phyloP scores from a whole-genome alignment of 2,329 filamentous ascomycete genomes.

The Sclerotinia minor region DNA sequence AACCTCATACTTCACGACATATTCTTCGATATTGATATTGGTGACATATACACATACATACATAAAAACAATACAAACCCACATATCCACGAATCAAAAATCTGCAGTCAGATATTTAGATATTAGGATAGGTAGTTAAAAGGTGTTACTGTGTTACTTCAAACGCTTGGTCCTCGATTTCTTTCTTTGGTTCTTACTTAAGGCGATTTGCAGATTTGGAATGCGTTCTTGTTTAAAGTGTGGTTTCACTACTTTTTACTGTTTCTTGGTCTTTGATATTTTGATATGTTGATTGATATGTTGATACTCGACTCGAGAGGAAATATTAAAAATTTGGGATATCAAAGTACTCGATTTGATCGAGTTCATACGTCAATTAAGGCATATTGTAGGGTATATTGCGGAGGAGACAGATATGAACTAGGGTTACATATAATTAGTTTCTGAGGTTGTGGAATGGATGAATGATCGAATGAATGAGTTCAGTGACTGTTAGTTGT shows the following conservation, averaged over 20 bases:
- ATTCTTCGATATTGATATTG: slow-evolving; percentile 17
- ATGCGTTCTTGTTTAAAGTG: neutral
- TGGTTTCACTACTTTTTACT: slow-evolving; percentile 8
- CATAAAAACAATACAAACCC: neutral
- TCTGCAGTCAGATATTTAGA: neutral
- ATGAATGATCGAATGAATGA: too few species aligned
- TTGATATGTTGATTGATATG: neutral
- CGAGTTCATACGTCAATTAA: neutral
- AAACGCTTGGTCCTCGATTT: slow-evolving; percentile 16
- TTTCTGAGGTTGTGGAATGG: too few species aligned
- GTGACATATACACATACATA: neutral
- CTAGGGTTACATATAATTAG: too few species aligned
- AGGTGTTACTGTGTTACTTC: slow-evolving; percentile 7
- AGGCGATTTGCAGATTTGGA: slow-evolving; percentile 3
- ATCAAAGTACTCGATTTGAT: neutral
- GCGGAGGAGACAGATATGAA: too few species aligned
- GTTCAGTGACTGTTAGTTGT: too few species aligned
- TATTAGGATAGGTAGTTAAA: neutral
- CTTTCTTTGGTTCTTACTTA: neutral
- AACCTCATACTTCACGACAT: slow-evolving; percentile 21
- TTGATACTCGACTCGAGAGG: slow-evolving; percentile 1
- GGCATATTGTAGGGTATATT: neutral
- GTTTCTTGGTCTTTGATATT: too few species aligned
- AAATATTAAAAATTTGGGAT: neutral
- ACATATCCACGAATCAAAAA: neutral